A percentile compares a stretch with the other conserved stretches of the same genome.
These are phyloP conservation scores for Trichomonas tenax DNA, from an alignment of 208 protist genomes.

Conservation along the genomic window DNA sequence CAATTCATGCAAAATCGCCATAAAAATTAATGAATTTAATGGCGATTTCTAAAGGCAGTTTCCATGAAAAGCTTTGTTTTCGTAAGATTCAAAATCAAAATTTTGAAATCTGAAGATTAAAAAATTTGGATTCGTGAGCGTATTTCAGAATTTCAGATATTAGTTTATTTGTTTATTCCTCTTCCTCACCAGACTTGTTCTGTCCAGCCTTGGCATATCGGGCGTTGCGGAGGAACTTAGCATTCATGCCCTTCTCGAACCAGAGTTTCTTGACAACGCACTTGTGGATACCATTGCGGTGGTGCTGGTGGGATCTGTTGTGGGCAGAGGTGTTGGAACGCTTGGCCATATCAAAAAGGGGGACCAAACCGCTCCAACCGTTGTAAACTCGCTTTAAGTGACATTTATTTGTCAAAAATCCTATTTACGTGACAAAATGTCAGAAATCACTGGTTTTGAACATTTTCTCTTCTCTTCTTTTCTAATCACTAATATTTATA, in stretches of 20 bases:
- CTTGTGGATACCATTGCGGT: background rate
- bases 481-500: no score
- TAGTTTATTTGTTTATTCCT: background rate
- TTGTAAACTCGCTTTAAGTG: no score
- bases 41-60: no score
- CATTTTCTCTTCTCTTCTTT: background rate
- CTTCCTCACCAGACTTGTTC: background rate
- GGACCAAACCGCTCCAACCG: background rate
- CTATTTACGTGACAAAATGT: no score
- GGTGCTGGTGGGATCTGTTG: conserved; percentile 2
- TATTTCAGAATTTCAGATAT: background rate
- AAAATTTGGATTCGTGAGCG: background rate
- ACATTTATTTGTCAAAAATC: no score
- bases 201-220: background rate
- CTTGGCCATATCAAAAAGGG: conserved; percentile 11
- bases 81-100: no score
- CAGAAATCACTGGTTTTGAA: background rate
- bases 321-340: background rate
- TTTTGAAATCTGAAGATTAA: no score
- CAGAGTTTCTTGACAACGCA: background rate
- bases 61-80: no score
- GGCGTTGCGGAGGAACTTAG: background rate
- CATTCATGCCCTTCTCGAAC: conserved; percentile 5
- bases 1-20: no score
- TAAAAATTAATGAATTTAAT: no score